Conservation (phyloP, 345 rosid species). For the Gynandropsis gynandra region DNA sequence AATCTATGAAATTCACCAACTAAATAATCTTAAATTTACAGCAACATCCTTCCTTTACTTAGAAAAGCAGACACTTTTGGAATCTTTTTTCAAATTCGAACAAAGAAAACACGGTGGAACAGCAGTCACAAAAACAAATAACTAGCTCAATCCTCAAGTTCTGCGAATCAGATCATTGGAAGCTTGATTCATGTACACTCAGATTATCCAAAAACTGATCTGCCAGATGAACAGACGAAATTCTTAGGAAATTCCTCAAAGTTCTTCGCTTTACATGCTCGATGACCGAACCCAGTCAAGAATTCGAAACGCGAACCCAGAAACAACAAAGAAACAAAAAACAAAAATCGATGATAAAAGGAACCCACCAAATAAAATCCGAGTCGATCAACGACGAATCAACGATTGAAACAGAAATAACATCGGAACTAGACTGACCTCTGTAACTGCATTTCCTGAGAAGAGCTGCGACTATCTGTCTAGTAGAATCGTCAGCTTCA, state of each 20-base stretch:
- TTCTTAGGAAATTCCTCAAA: background rate
- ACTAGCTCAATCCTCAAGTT: conserved; percentile 4
- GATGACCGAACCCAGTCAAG: background rate
- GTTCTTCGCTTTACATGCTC: background rate
- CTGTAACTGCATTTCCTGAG: conserved; percentile 78
- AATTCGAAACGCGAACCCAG: conserved; percentile 4
- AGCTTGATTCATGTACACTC: conserved; percentile 10
- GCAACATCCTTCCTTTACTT: no score
- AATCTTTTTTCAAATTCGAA: background rate
- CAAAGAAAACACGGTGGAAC: background rate
- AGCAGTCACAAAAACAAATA: conserved; percentile 4
- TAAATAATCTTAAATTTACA: no score
- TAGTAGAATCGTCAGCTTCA: conserved; percentile 91
- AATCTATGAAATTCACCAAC: no score
- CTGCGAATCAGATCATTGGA: conserved; percentile 10
- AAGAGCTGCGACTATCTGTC: conserved; percentile 81
- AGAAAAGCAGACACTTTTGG: no score
- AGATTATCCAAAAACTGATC: background rate
- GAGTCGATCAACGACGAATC: background rate
- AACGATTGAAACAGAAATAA: background rate
- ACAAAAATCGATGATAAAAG: background rate
- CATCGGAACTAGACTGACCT: conserved; percentile 40
- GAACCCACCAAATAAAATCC: background rate
- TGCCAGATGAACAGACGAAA: background rate
- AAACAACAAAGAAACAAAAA: conserved; percentile 1